Evolutionary conservation across 306 rosid genomes (phyloP).

Genomic region (Cotoneaster glaucophyllus): DNA sequence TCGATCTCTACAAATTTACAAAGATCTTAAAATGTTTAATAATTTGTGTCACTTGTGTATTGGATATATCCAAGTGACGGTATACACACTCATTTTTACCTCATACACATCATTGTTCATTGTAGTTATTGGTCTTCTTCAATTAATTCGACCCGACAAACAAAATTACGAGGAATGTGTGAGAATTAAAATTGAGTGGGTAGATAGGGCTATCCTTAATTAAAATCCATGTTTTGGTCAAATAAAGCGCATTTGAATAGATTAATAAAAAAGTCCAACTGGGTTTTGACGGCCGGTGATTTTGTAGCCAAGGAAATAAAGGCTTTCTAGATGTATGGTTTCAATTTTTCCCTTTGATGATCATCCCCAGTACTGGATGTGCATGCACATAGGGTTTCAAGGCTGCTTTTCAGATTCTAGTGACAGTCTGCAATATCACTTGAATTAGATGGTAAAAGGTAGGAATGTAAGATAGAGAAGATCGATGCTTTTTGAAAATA

Average conservation of each 20-base stretch:
- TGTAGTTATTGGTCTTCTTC: no score
- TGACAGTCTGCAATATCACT: neutral
- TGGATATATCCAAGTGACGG: neutral
- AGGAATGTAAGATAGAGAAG: neutral
- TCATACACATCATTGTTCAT: no score
- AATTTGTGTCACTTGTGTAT: neutral
- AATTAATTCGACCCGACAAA: no score
- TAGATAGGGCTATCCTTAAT: no score
- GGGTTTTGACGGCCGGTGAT: neutral
- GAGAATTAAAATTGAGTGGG: no score
- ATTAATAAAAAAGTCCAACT: neutral
- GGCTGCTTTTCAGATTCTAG: neutral
- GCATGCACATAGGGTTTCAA: neutral
- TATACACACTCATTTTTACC: neutral
- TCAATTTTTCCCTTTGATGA: no score
- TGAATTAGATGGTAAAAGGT: neutral
- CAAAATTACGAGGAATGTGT: no score
- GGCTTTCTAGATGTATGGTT: neutral
- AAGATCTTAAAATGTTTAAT: neutral
- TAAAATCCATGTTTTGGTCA: neutral
- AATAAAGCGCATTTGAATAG: neutral
- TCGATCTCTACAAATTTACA: neutral
- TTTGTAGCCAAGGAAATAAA: neutral
- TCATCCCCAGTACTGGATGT: neutral
- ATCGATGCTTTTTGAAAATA: neutral